Evolutionary conservation across 1,284 basidiomycete genomes (phyloP).

Genomic region (Xerocomus minutiporus): DNA sequence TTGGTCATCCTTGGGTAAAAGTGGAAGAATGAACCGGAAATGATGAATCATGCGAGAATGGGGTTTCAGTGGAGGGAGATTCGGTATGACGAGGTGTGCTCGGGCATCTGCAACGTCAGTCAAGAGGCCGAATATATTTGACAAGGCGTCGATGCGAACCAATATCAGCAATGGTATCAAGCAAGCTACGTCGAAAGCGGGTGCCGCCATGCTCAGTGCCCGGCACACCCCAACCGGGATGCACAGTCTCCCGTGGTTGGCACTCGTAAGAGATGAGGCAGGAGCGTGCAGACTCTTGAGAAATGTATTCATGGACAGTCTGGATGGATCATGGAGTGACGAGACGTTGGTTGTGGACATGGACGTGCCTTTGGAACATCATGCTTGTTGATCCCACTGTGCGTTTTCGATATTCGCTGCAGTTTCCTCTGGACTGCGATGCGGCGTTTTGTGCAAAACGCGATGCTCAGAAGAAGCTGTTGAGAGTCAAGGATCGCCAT

Average conservation of each 20-base stretch:
- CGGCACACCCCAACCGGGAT: constrained; percentile 79
- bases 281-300: constrained; percentile 74
- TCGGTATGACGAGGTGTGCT: constrained; percentile 60
- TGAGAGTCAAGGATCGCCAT: constrained; percentile 20
- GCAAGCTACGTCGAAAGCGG: constrained; percentile 58
- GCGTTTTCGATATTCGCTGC: constrained; percentile 68
- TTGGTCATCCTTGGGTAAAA: constrained; percentile 57
- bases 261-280: constrained; percentile 75
- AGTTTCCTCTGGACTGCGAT: constrained; percentile 59
- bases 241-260: constrained; percentile 64
- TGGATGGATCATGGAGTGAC: constrained; percentile 29
- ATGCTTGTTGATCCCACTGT: constrained; percentile 53
- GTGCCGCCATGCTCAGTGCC: constrained; percentile 57
- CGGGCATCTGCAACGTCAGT: constrained; percentile 46
- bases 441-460: constrained; percentile 62
- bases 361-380: constrained; percentile 72
- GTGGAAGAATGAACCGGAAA: constrained; percentile 65
- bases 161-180: constrained; percentile 63
- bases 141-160: constrained; percentile 40
- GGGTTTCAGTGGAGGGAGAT: constrained; percentile 56
- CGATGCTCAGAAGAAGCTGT: constrained; percentile 49
- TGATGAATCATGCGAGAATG: constrained; percentile 70
- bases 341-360: not conserved
- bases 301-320: constrained; percentile 70
- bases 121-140: constrained; percentile 2